Evolutionary conservation across 2,329 filamentous ascomycete genomes (phyloP).

Genomic region (Pyricularia sp.): DNA sequence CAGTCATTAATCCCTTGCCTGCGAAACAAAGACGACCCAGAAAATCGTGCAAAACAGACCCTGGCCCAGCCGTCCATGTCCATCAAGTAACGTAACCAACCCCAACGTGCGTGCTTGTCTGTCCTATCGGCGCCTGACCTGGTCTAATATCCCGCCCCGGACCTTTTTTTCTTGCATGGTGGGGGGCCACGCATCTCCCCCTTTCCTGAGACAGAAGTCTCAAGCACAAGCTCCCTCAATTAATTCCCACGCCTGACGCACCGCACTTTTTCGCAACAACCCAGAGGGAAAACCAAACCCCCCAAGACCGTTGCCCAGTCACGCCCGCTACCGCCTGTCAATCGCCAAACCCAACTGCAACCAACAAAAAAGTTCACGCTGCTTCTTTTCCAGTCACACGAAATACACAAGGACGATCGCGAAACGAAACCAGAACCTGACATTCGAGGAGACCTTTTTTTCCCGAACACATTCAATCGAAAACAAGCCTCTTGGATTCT

Average conservation of each 20-base stretch:
- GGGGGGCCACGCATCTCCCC: not conserved
- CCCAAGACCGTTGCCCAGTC: not conserved
- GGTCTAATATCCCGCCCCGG: not conserved
- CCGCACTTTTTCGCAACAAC: not conserved
- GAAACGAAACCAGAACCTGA: not conserved
- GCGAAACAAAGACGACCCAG: not conserved
- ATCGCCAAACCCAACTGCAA: not conserved
- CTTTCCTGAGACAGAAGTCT: not conserved
- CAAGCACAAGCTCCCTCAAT: not conserved
- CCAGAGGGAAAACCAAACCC: not conserved
- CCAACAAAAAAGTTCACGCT: not conserved
- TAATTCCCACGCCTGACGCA: not conserved
- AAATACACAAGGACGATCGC: not conserved
- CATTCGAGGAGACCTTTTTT: not conserved
- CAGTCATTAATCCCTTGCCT: not conserved
- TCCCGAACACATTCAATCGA: not conserved
- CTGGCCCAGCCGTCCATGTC: not conserved
- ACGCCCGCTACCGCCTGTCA: not conserved
- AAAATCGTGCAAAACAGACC: not conserved
- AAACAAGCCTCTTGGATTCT: not conserved
- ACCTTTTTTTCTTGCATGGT: not conserved
- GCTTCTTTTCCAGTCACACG: not conserved
- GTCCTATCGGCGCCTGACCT: not conserved
- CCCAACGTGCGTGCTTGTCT: not conserved
- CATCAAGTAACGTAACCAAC: not conserved